A percentile compares a stretch with the other conserved stretches of the same genome.
phyloP scores from a whole-genome alignment of 495 filamentous ascomycete species.

The Immersiella caudata region DNA sequence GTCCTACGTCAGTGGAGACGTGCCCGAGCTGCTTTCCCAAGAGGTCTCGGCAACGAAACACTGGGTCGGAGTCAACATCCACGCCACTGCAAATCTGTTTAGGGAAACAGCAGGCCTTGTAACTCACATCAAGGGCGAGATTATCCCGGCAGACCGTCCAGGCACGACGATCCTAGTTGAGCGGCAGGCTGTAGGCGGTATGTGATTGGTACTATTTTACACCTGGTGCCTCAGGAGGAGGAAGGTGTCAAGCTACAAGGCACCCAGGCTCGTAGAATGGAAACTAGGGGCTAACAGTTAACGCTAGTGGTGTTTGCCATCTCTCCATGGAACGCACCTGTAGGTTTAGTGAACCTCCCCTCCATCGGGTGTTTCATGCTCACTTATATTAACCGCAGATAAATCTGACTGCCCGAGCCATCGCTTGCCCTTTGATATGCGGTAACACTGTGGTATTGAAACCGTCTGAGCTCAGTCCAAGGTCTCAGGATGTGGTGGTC shows the following conservation, averaged over 20 bases:
- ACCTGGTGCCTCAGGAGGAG: no score
- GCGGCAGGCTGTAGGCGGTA: constrained; percentile 36
- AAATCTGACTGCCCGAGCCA: constrained; percentile 62
- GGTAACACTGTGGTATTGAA: constrained; percentile 82
- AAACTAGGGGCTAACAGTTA: no score
- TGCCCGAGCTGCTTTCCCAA: constrained; percentile 50
- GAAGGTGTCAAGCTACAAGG: no score
- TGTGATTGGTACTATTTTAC: no score
- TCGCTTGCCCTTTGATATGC: constrained; percentile 67
- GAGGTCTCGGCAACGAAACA: constrained; percentile 41
- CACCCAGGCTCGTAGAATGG: no score
- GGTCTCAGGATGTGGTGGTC: constrained; percentile 68
- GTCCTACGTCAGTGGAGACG: constrained; percentile 63
- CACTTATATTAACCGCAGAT: constrained; percentile 53
- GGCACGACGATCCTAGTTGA: constrained; percentile 38
- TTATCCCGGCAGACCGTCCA: constrained; percentile 35
- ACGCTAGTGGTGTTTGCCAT: constrained; percentile 43
- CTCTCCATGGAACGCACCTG: constrained; percentile 42
- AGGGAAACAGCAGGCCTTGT: constrained; percentile 64
- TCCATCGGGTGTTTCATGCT: constrained; percentile 51
- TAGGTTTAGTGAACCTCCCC: constrained; percentile 10
- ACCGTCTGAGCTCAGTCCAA: constrained; percentile 72
- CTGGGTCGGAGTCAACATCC: constrained; percentile 55
- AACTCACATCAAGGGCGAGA: constrained; percentile 43
- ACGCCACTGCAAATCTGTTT: constrained; percentile 54